Conservation (phyloP, 208 protist species). For the Trypanosoma congolense region DNA sequence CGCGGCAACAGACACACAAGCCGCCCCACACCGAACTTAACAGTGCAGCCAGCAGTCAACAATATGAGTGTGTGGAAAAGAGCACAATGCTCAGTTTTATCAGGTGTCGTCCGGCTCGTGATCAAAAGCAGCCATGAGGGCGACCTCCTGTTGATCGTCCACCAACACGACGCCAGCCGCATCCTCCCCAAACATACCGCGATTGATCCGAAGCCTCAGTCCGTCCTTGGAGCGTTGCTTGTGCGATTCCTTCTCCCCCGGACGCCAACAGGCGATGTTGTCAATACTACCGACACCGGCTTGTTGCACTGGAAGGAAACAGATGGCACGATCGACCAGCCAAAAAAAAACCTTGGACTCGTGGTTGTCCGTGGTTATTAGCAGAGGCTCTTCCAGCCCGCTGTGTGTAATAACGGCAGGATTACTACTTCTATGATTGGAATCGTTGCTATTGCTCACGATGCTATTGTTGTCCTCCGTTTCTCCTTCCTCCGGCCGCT, state of each 20-base stretch:
- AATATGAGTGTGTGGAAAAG: neutral
- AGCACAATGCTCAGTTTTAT: neutral
- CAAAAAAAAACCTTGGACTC: conserved; percentile 22
- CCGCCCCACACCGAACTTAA: too few relatives aligned
- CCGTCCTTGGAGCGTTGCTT: neutral
- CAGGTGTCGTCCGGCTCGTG: neutral
- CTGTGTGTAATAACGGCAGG: neutral
- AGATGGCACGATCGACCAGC: conserved; percentile 10
- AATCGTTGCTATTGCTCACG: neutral
- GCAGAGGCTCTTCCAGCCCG: conserved; percentile 13
- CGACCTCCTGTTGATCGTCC: conserved; percentile 16
- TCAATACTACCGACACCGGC: neutral
- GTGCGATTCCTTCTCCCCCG: neutral
- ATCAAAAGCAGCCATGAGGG: conserved; percentile 16
- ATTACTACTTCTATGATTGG: neutral
- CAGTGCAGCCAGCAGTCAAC: neutral
- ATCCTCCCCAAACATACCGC: conserved; percentile 18
- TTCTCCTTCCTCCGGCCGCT: neutral
- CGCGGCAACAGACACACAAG: too few relatives aligned
- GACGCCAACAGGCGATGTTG: neutral
- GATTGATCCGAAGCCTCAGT: conserved; percentile 10
- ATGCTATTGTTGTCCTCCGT: neutral
- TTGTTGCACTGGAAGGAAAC: conserved; percentile 5
- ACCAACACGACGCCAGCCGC: conserved; percentile 18
- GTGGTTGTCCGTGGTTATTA: conserved; percentile 24